Conservation (phyloP, 2,329 filamentous ascomycete genomes). For the Aureobasidium sp. region DNA sequence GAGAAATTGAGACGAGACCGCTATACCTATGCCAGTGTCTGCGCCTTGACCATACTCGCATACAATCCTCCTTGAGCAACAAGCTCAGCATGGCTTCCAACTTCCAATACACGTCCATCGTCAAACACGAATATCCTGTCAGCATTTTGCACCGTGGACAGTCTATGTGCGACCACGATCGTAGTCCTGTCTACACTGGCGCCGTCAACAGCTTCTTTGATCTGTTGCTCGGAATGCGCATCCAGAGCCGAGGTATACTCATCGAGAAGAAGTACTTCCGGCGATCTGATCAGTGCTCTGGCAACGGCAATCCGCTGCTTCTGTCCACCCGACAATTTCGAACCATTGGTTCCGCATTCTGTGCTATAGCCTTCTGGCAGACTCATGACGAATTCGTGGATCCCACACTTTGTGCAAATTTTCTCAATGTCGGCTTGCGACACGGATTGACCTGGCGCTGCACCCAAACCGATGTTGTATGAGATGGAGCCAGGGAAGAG, state of each 20-base stretch:
- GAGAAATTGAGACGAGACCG: background rate
- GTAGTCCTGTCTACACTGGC: constrained; percentile 49
- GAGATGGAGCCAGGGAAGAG: constrained; percentile 39
- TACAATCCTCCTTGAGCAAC: constrained; percentile 42
- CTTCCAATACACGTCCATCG: constrained; percentile 54
- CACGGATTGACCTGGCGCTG: constrained; percentile 21
- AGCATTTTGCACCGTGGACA: constrained; percentile 71
- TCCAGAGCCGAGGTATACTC: constrained; percentile 43
- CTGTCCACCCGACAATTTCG: constrained; percentile 40
- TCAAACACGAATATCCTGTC: constrained; percentile 76
- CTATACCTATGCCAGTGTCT: constrained; percentile 24
- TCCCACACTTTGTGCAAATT: constrained; percentile 37
- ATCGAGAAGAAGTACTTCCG: constrained; percentile 40
- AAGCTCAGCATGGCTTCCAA: constrained; percentile 55
- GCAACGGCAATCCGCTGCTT: constrained; percentile 41
- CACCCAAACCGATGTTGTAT: constrained; percentile 39
- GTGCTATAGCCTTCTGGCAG: constrained; percentile 43
- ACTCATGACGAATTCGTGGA: constrained; percentile 42
- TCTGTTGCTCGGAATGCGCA: constrained; percentile 37
- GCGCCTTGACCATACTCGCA: constrained; percentile 32
- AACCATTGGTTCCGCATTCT: constrained; percentile 37
- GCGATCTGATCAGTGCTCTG: constrained; percentile 40
- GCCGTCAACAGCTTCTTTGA: constrained; percentile 36
- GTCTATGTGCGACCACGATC: constrained; percentile 68
- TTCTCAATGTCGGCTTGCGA: constrained; percentile 27